Evolutionary conservation across 352 stramenopile species (phyloP).

Genomic region (Pythium brachiatum): DNA sequence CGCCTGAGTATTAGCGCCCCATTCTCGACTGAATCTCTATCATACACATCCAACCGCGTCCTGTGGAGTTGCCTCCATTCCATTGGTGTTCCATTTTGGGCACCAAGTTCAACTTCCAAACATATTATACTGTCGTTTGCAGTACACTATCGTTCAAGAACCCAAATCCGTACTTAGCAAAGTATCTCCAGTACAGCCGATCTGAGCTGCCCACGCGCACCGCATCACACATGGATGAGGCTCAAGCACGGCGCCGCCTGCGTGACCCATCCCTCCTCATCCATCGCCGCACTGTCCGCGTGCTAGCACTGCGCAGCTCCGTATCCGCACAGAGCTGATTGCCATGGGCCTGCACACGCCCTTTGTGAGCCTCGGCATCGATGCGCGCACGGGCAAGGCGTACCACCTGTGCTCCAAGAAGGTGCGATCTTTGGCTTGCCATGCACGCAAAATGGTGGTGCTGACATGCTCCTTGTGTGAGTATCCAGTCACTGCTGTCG

Average conservation of each 20-base stretch:
- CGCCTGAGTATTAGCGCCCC: neutral
- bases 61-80: neutral
- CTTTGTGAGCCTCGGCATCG: slow-evolving; percentile 81
- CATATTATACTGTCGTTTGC: slow-evolving; percentile 14
- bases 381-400: slow-evolving; percentile 81
- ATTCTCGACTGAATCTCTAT: neutral
- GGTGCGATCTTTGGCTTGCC: slow-evolving; percentile 30
- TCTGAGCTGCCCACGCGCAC: slow-evolving; percentile 7
- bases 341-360: slow-evolving; percentile 71
- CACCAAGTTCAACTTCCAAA: slow-evolving; percentile 7
- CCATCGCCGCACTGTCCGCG: neutral
- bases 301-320: neutral
- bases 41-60: too few species aligned
- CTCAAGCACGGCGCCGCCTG: neutral
- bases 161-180: slow-evolving; percentile 10
- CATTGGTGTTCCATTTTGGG: slow-evolving; percentile 12
- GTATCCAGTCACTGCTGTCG: slow-evolving; percentile 63
- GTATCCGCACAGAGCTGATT: neutral
- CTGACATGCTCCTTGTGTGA: neutral
- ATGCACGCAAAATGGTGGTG: neutral
- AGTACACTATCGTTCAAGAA: neutral
- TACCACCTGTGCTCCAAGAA: slow-evolving; percentile 84
- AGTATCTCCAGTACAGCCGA: slow-evolving; percentile 3
- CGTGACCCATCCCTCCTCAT: slow-evolving; percentile 11
- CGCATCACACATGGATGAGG: slow-evolving; percentile 20